Conservation (phyloP, 148 eudicot species). For the Tetragonia tetragonoides region DNA sequence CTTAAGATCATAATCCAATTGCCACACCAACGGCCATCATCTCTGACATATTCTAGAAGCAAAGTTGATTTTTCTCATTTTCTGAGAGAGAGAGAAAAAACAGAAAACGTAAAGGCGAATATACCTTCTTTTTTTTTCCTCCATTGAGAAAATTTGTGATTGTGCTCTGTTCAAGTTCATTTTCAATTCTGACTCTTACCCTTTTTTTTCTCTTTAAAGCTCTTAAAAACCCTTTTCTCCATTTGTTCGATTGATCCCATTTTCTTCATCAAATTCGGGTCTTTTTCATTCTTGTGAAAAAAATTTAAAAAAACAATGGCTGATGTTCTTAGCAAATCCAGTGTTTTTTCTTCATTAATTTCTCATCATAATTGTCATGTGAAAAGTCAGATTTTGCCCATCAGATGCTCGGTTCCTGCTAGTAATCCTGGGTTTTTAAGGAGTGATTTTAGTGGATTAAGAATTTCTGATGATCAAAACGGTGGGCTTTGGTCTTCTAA, state of each 20-base stretch:
- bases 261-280: conserved; percentile 1
- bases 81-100: not conserved
- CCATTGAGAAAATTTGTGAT: not conserved
- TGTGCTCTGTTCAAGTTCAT: conserved; percentile 12
- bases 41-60: conserved; percentile 24
- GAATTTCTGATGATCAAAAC: conserved; percentile 25
- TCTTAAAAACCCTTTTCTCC: conserved; percentile 23
- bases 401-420: conserved; percentile 22
- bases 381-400: conserved; percentile 9
- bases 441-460: conserved; percentile 38
- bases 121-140: not conserved
- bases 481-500: conserved; percentile 11
- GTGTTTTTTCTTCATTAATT: conserved; percentile 25
- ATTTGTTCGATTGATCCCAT: not conserved
- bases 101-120: not conserved
- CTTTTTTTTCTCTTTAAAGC: conserved; percentile 26
- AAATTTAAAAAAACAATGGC: conserved; percentile 18
- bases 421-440: conserved; percentile 20
- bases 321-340: conserved; percentile 25
- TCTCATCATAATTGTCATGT: conserved; percentile 1
- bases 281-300: not conserved
- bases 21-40: conserved; percentile 22
- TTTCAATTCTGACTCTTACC: conserved; percentile 23
- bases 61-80: not conserved
- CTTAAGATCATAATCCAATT: conserved; percentile 15